Evolutionary conservation across 192 early-diverging fungal genomes (phyloP), one percentile per base, ranked within the genome.

Genomic region (Obelidium mucronatum): DNA sequence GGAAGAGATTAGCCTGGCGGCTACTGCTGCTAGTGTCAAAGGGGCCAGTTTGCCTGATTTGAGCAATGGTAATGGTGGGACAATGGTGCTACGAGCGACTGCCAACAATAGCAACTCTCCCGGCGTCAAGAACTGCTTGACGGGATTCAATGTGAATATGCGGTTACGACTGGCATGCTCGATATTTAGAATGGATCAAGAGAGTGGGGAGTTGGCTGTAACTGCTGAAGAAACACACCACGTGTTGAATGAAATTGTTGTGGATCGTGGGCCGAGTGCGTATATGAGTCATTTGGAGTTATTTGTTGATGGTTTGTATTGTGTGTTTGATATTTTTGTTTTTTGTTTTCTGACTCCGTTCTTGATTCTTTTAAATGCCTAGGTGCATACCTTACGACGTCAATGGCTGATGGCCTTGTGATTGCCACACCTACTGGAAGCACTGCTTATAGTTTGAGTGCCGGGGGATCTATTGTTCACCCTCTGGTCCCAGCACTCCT

Each of bases 381-480:
- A n/a, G n/a, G 89, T n/a, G n/a, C 63, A 94, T 58, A 96, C 70
- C 81, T 99, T 44, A 99, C 97, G 2, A 97, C 97, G 0, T 93
- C 28, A 5, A 64, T 74, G 61, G 73, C 73, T 6, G 73, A 74
- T n/a, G 97, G 97, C 2, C 84, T 99, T 78, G 93, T 93, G 40
- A 83, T 99, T 39, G 88, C 94, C 0, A 99, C 97, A 3, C 97
- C 97, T 3, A 99, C 97, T 0, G 97, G 97, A 17, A 71, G 60
- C 44, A 87, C 86, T 2, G 85, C 83, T 17, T 83, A 79, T 51
- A 86, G 90, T 2, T 19, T 94, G 17, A 93, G 95, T n/a, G 96
- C 97, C 0, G 97, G 97, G 40, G 97, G 97, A 0, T 93, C 95
- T 11, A 81, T 99, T 40, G 95, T 95, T 22, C 97, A 99, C 78